Evolutionary conservation across 2,329 filamentous ascomycete species (phyloP), one percentile per base, ranked within the genome.

Genomic region (Pyrenochaeta sp.): DNA sequence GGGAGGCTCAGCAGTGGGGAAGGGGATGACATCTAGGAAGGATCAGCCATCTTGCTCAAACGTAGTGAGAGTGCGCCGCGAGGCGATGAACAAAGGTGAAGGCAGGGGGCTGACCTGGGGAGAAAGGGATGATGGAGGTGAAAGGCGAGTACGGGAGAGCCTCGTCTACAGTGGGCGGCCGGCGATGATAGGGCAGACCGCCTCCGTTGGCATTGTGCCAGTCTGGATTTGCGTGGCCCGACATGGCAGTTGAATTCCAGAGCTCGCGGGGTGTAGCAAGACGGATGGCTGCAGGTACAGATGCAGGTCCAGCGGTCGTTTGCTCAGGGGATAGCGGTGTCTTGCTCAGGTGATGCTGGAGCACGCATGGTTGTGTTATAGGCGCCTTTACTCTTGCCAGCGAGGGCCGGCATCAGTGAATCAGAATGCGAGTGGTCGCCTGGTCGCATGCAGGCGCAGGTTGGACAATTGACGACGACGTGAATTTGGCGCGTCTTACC

Each of bases 71-170:
- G 53, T 53, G 40, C 26, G 18, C 30, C 17, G 44, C 28, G 7
- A 40, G 41, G 35, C 32, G 30, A 18, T 13, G 34, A 37, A 41
- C 36, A 22, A 13, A 42, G 34, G 59, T 63, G 52, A 61, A 48
- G 50, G 36, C 44, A 45, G 24, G 37, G 14, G 45, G 70, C 74
- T 55, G 72, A 91, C 89, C 85, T 55, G 88, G 82, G 68, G 88
- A 83, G 69, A 93, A 90, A 3, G 89, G 89, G 38, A 89, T 80
- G 35, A 92, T 87, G 3, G 88, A 90, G 35, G 86, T 89, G 66
- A 93, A 86, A 17, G 90, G 89, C 37, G 89, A 89, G 72, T 86
- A 92, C n/a, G 88, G 87, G 31, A 94, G 77, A 20, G 89, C 89
- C 64, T 94, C 88, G 43, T 87, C 81, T 9, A 94, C 81, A 3